Evolutionary conservation across 2,329 filamentous ascomycete genomes (phyloP).

Genomic region (Ophiostoma himal-ulmi): DNA sequence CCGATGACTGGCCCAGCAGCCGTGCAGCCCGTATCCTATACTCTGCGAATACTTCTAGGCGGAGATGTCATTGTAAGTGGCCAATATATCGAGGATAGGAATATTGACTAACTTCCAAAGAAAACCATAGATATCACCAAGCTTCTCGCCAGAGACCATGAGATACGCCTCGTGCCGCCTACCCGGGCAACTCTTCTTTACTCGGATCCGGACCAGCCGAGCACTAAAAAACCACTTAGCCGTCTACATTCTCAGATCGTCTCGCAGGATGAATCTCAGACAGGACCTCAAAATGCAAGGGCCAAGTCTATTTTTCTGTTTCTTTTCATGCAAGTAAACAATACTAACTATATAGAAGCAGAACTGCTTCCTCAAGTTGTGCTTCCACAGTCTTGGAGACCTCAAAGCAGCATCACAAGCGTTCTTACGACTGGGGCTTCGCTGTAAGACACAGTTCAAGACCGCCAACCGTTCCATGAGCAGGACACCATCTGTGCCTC

Average conservation of each 20-base stretch:
- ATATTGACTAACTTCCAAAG: not conserved
- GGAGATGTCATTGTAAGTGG: conserved; percentile 17
- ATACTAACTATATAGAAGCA: conserved; percentile 1
- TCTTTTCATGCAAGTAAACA: not conserved
- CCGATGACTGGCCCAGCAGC: not conserved
- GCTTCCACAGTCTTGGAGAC: conserved; percentile 26
- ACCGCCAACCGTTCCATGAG: conserved; percentile 2
- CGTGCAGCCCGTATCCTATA: not conserved
- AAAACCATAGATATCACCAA: conserved; percentile 15
- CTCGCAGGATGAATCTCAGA: conserved; percentile 5
- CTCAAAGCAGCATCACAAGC: conserved; percentile 24
- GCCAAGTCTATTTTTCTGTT: too few species aligned
- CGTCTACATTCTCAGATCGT: conserved; percentile 5
- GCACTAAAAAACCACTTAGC: not conserved
- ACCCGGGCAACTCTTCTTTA: conserved; percentile 24
- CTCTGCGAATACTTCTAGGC: conserved; percentile 4
- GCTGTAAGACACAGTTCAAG: conserved; percentile 24
- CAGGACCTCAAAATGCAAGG: conserved; percentile 14
- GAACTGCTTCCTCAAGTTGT: conserved; percentile 24
- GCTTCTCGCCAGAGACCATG: conserved; percentile 19
- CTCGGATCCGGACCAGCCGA: conserved; percentile 4
- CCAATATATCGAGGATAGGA: not conserved
- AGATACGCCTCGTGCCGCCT: conserved; percentile 25
- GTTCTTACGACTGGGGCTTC: conserved; percentile 23
- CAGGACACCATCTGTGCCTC: not conserved